These are phyloP conservation scores for Phytopythium kandeliae DNA, from an alignment of 352 stramenopile species.

Conservation along the genomic window DNA sequence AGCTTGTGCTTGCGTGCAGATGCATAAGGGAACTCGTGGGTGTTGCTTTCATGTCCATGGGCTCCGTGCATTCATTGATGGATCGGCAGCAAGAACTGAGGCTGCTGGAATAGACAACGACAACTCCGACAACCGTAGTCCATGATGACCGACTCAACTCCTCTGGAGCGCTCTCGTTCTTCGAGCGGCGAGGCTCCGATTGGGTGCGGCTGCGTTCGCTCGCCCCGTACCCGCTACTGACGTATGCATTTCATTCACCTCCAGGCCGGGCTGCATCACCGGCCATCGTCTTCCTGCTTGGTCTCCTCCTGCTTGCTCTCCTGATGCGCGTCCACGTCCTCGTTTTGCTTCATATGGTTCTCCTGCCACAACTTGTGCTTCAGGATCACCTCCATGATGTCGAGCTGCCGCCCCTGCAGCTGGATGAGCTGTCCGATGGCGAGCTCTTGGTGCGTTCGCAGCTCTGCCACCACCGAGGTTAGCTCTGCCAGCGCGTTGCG, in stretches of 20 bases:
- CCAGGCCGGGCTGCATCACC: no score
- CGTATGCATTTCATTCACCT: not conserved
- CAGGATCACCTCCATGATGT: constrained; percentile 57
- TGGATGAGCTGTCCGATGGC: constrained; percentile 45
- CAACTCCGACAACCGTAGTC: no score
- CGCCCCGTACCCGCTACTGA: not conserved
- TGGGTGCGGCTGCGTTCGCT: no score
- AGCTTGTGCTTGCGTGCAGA: no score
- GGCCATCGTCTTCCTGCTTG: not conserved
- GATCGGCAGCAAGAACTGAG: no score
- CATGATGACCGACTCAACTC: no score
- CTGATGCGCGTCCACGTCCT: not conserved
- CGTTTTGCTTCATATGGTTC: constrained; percentile 4
- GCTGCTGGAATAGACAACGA: no score
- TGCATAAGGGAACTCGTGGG: no score
- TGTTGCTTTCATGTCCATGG: no score
- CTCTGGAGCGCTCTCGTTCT: no score
- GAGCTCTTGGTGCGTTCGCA: constrained; percentile 41
- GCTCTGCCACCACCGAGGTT: constrained; percentile 41
- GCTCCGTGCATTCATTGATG: no score
- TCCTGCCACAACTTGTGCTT: constrained; percentile 39
- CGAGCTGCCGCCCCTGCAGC: constrained; percentile 63
- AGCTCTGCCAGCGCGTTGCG: constrained; percentile 26
- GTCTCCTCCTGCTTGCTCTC: constrained; percentile 3
- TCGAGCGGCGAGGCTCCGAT: no score